Conservation (phyloP, 768 basidiomycete species). For the Pleurotus sapidus region DNA sequence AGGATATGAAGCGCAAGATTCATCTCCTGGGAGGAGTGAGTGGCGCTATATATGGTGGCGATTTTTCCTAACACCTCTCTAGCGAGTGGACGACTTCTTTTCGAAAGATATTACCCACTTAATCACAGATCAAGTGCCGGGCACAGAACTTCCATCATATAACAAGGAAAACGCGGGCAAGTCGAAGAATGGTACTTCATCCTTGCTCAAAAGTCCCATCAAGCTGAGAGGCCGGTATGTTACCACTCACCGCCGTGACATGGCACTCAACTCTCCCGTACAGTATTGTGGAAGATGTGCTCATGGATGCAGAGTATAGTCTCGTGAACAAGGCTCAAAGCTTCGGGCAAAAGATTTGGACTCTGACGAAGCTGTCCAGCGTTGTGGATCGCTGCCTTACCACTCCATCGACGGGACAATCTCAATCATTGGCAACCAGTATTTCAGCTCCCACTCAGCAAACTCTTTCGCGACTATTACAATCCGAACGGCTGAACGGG, state of each 20-base stretch:
- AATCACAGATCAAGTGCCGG: conserved; percentile 56
- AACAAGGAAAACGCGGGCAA: conserved; percentile 70
- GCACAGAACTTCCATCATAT: conserved; percentile 26
- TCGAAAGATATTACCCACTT: conserved; percentile 85
- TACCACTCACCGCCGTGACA: neutral
- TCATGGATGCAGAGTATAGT: conserved; percentile 27
- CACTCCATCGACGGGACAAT: conserved; percentile 26
- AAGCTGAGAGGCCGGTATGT: conserved; percentile 58
- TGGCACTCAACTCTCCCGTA: neutral
- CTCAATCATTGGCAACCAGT: conserved; percentile 1
- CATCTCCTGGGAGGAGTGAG: conserved; percentile 75
- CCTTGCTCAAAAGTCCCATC: conserved; percentile 59
- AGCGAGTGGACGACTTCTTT: conserved; percentile 90
- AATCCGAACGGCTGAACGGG: conserved; percentile 84
- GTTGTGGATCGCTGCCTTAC: conserved; percentile 67
- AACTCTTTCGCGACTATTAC: conserved; percentile 59
- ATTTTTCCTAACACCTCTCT: neutral
- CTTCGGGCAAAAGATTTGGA: conserved; percentile 89
- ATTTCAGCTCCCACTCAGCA: conserved; percentile 32
- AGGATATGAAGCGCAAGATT: conserved; percentile 54
- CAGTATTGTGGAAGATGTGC: conserved; percentile 20
- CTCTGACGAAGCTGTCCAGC: conserved; percentile 62
- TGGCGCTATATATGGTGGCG: conserved; percentile 12
- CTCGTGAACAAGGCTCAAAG: conserved; percentile 64
- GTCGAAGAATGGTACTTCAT: conserved; percentile 20